phyloP scores from a whole-genome alignment of 1,139 yeast genomes.

The Yamadazyma diddensiae region DNA sequence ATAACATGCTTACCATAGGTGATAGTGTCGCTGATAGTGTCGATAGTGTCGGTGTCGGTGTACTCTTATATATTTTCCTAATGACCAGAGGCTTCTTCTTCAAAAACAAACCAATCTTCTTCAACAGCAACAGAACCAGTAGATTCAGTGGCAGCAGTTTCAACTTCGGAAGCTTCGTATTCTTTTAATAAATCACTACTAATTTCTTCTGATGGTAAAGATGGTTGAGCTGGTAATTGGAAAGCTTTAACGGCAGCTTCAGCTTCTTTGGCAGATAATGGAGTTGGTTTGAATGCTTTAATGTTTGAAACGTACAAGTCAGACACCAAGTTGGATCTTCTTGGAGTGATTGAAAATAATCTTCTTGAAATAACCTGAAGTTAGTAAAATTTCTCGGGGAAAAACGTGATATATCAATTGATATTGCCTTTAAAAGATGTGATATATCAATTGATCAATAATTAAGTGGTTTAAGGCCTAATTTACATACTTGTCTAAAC shows the following conservation, averaged over 20 bases:
- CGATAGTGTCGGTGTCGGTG: not conserved
- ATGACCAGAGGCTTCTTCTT: slow-evolving; percentile 62
- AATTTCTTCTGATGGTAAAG: slow-evolving; percentile 69
- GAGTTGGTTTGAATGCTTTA: slow-evolving; percentile 83
- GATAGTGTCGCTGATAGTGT: too few species aligned
- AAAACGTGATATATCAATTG: not conserved
- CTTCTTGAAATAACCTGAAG: slow-evolving; percentile 35
- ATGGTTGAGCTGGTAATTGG: slow-evolving; percentile 73
- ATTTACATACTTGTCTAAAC: slow-evolving; percentile 18
- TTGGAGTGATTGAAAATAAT: slow-evolving; percentile 47
- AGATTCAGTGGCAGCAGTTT: slow-evolving; percentile 43
- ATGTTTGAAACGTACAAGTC: slow-evolving; percentile 86
- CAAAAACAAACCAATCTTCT: slow-evolving; percentile 85
- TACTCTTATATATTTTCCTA: too few species aligned
- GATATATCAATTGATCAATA: not conserved
- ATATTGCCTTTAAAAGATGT: not conserved
- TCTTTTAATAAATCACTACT: slow-evolving; percentile 71
- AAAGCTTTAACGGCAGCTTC: slow-evolving; percentile 80
- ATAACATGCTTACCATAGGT: too few species aligned
- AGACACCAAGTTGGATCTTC: slow-evolving; percentile 63
- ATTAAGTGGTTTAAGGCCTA: not conserved
- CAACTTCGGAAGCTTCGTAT: slow-evolving; percentile 76
- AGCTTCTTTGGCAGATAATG: slow-evolving; percentile 69
- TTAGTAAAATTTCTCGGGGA: slow-evolving; percentile 15
- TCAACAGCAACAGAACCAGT: slow-evolving; percentile 45